A percentile compares a stretch with the other conserved stretches of the same genome.
Conservation (phyloP, 345 rosid species). For the Murraya paniculata region DNA sequence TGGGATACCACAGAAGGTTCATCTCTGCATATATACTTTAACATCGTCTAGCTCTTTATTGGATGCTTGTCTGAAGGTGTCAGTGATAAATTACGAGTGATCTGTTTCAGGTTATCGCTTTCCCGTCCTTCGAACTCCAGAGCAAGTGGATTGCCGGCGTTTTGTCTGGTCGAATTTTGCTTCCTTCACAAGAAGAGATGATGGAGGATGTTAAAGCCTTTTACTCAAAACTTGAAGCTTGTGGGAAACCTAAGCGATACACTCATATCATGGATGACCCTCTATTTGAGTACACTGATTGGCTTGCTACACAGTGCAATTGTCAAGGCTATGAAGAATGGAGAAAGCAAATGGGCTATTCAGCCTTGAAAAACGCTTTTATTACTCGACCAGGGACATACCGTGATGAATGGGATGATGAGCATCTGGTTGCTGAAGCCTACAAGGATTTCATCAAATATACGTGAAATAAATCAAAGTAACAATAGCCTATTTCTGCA, state of each 20-base stretch:
- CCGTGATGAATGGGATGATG: constrained; percentile 64
- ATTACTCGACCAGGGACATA: constrained; percentile 31
- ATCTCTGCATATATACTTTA: neutral
- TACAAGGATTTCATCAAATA: constrained; percentile 36
- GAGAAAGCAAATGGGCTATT: constrained; percentile 41
- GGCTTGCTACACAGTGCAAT: neutral
- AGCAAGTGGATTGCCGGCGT: constrained; percentile 85
- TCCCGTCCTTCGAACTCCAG: constrained; percentile 64
- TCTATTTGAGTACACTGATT: constrained; percentile 7
- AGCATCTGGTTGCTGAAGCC: constrained; percentile 48
- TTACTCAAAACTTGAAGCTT: constrained; percentile 50
- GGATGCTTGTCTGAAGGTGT: neutral
- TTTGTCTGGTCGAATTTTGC: constrained; percentile 61
- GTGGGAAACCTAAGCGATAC: constrained; percentile 58
- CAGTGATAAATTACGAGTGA: neutral
- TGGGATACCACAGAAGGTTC: neutral
- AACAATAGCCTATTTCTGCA: neutral
- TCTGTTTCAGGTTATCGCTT: constrained; percentile 47
- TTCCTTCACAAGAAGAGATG: constrained; percentile 70
- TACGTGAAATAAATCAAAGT: neutral
- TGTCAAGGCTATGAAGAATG: constrained; percentile 28
- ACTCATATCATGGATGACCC: constrained; percentile 41
- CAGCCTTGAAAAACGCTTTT: neutral
- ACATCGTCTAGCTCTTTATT: neutral
- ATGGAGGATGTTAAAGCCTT: constrained; percentile 49